Conservation (phyloP, 106 monocot genomes). For the Phalaenopsis aphrodite region DNA sequence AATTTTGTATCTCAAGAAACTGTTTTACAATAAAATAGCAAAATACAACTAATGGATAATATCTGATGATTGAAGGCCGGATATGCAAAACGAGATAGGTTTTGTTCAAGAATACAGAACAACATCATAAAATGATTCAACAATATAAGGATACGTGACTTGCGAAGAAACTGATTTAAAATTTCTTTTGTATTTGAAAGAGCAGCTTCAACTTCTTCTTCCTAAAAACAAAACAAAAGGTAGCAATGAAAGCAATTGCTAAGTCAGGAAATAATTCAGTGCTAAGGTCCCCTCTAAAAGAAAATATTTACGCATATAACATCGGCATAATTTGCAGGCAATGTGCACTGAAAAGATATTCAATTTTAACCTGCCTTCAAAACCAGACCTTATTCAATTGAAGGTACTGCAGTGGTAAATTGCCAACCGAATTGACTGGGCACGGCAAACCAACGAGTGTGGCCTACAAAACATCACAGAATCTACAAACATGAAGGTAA, state of each 20-base stretch:
- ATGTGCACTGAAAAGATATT: background rate
- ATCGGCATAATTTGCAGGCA: background rate
- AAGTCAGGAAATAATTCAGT: background rate
- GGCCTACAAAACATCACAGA: conserved; percentile 35
- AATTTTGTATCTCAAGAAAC: background rate
- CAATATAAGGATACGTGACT: conserved; percentile 74
- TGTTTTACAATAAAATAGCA: background rate
- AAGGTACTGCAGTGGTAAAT: conserved; percentile 61
- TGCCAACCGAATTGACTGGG: conserved; percentile 90
- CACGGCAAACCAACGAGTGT: conserved; percentile 91
- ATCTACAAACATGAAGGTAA: background rate
- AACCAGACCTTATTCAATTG: conserved; percentile 53
- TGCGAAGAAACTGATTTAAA: conserved; percentile 84
- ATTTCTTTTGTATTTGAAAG: conserved; percentile 93
- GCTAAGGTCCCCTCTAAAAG: background rate
- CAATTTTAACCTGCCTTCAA: background rate
- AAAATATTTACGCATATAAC: background rate
- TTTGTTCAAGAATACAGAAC: background rate
- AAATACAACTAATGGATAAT: background rate
- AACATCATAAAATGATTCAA: background rate
- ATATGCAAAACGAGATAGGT: background rate
- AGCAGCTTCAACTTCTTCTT: conserved; percentile 76
- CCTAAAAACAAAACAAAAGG: conserved; percentile 25
- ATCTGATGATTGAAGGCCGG: background rate
- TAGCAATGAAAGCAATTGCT: background rate